phyloP scores from a whole-genome alignment of 345 rosid genomes.

The Salix viminalis region DNA sequence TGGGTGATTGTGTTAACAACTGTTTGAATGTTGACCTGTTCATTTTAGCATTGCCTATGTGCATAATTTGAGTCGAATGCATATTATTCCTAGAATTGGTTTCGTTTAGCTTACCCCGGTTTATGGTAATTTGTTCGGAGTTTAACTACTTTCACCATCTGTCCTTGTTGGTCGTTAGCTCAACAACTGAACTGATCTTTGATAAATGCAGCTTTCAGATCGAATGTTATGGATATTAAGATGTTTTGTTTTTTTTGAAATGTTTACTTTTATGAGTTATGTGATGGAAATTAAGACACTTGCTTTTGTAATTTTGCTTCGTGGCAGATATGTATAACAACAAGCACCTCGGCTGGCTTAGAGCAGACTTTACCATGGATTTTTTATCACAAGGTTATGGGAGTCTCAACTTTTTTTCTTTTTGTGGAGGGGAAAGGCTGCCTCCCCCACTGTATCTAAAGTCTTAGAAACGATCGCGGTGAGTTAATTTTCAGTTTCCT shows the following conservation, averaged over 20 bases:
- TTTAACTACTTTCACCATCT: background rate
- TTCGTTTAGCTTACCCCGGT: background rate
- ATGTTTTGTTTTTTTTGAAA: background rate
- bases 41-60: background rate
- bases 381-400: constrained; percentile 83
- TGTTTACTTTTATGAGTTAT: background rate
- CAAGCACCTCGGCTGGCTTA: constrained; percentile 92
- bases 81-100: background rate
- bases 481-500: constrained; percentile 27
- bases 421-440: constrained; percentile 98
- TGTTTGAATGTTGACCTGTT: background rate
- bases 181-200: background rate
- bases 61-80: background rate
- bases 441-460: constrained; percentile 60
- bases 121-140: background rate
- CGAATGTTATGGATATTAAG: background rate
- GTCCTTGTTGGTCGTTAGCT: background rate
- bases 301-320: background rate
- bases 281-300: background rate
- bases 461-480: constrained; percentile 75
- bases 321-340: constrained; percentile 72
- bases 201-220: background rate
- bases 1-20: background rate
- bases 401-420: constrained; percentile 75
- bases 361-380: constrained; percentile 89